Evolutionary conservation across 768 basidiomycete genomes (phyloP).

Genomic region (Cantharellus anzutake): DNA sequence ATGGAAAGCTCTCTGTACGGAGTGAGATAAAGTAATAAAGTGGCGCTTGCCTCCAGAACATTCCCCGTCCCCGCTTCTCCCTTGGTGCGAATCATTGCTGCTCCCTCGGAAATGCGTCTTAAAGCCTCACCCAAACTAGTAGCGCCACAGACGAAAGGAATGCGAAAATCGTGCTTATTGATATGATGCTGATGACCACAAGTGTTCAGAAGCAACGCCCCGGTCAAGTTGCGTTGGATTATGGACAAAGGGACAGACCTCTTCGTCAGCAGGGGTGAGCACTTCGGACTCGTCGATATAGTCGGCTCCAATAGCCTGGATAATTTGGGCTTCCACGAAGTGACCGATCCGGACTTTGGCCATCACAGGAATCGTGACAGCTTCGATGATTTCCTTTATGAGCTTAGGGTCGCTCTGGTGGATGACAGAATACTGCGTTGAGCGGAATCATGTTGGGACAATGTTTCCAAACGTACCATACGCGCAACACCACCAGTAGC

Average conservation of each 20-base stretch:
- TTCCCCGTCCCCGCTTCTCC: constrained; percentile 83
- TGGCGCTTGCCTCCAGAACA: constrained; percentile 39
- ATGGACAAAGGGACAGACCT: not conserved
- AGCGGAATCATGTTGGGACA: not conserved
- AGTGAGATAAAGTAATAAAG: not conserved
- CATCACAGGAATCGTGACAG: constrained; percentile 96
- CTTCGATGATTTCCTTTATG: constrained; percentile 90
- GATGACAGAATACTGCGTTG: constrained; percentile 7
- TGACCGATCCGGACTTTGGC: constrained; percentile 93
- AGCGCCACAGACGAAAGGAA: constrained; percentile 92
- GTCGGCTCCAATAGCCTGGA: constrained; percentile 87
- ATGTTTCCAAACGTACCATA: constrained; percentile 46
- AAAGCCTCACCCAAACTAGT: constrained; percentile 91
- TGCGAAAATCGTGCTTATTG: constrained; percentile 89
- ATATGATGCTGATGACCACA: constrained; percentile 53
- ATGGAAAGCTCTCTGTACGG: not conserved
- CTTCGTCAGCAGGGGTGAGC: constrained; percentile 83
- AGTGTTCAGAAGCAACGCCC: not conserved
- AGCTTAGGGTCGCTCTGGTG: constrained; percentile 75
- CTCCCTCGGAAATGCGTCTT: constrained; percentile 90
- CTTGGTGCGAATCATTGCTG: constrained; percentile 97
- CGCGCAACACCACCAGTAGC: constrained; percentile 83
- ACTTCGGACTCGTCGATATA: constrained; percentile 95
- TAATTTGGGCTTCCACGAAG: constrained; percentile 91
- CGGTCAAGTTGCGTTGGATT: not conserved